These are phyloP conservation scores for Tylopilus vinaceipallidus DNA, from an alignment of 768 basidiomycete genomes.

Conservation along the genomic window DNA sequence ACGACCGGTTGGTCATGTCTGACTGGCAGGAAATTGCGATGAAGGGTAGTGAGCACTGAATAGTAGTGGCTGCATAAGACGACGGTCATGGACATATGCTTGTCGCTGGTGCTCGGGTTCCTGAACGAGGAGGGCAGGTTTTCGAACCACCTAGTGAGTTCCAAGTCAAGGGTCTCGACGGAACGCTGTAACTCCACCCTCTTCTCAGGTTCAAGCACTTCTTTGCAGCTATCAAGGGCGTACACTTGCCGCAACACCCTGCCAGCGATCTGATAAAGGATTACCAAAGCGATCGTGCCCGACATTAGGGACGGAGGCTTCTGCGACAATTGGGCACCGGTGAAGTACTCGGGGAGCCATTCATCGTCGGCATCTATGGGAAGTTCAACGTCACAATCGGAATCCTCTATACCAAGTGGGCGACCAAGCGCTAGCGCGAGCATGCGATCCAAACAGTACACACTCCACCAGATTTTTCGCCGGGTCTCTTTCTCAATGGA, in stretches of 20 bases:
- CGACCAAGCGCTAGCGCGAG: conserved; percentile 87
- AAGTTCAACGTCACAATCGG: conserved; percentile 86
- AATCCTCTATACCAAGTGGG: conserved; percentile 84
- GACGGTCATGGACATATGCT: conserved; percentile 83
- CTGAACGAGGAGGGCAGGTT: conserved; percentile 74
- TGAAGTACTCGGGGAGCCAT: conserved; percentile 66
- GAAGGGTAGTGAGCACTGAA: conserved; percentile 81
- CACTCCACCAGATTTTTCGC: conserved; percentile 92
- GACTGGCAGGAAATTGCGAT: conserved; percentile 84
- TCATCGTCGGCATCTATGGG: conserved; percentile 86
- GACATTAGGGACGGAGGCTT: conserved; percentile 72
- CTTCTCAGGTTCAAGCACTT: conserved; percentile 69
- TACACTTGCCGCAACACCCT: conserved; percentile 81
- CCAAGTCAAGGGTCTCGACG: conserved; percentile 75
- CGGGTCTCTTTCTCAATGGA: conserved; percentile 86
- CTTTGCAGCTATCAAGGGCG: conserved; percentile 74
- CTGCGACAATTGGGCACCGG: conserved; percentile 55
- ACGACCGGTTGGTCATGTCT: conserved; percentile 66
- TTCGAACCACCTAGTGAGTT: conserved; percentile 82
- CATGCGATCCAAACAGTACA: conserved; percentile 89
- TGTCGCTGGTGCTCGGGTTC: conserved; percentile 66
- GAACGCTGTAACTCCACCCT: conserved; percentile 72
- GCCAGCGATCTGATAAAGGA: conserved; percentile 83
- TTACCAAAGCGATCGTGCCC: conserved; percentile 72
- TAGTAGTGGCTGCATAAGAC: conserved; percentile 89